Base-by-base conservation (phyloP, 768 basidiomycete genomes). In the Xerocomus potaroensis region DNA sequence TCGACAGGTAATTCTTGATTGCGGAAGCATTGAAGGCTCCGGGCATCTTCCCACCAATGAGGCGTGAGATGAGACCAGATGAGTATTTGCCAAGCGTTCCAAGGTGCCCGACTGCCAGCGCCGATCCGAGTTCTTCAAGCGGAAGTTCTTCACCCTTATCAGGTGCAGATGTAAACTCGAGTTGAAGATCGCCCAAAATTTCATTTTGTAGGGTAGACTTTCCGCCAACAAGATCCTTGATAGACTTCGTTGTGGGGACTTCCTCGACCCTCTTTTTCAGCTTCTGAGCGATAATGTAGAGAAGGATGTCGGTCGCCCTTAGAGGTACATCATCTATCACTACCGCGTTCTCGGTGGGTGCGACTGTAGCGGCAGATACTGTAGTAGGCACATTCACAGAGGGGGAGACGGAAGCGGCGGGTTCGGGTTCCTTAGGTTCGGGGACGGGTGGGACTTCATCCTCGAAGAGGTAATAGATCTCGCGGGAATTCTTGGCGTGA, bases 181-280 rank as follows among this genome's bases (percentile, higher is more conserved):
- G 81, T 62, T 96, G 93, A 31, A 99, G 77, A 63, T 98, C 96
- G 38, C 96, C 96, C 35, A 99, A 73, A 51, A 99, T 97, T 66
- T 99, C 96, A 65, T 99, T 99, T 70, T 98, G 96, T 49, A 99
- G 75, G 0, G 96, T 99, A 15, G 95, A 98, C 70, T 99, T 99
- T 54, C 96, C 96, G 23, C 92, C 92, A 37, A 96, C 94, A 45
- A 99, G 86, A 59, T 99, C 96, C 69, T 99, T 98, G 75, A 99
- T 93, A 0, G 92, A 87, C 69, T 99, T 99, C 50, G 82, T 78
- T 7, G 93, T 72, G 5, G 93, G 90, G 46, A 98, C 74, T 59
- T 98, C 96, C 40, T 84, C 80, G 23, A 93, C 76, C 45, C 75
- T 79, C 77, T 99, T 99, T 84, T 99, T 99, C 61, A 99, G 72